phyloP scores from a whole-genome alignment of 2,329 filamentous ascomycete species.

The Metarhizium rileyi region DNA sequence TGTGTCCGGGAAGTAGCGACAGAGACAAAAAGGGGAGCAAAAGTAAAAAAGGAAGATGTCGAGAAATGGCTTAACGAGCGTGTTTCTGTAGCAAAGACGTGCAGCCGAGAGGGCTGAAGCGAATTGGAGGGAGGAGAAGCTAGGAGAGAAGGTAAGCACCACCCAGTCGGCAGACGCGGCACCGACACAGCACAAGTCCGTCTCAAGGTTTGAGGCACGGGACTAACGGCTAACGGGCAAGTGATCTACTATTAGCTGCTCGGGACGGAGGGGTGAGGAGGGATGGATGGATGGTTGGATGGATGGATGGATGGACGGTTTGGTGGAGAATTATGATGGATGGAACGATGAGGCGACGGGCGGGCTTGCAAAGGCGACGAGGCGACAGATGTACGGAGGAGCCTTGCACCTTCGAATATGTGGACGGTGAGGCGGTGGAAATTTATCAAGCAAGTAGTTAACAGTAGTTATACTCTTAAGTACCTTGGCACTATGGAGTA shows the following conservation, averaged over 20 bases:
- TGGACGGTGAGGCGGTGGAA: too few relatives aligned
- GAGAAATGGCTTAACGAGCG: too few relatives aligned
- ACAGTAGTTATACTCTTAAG: too few relatives aligned
- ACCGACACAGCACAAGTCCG: not conserved
- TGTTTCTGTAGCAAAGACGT: not conserved
- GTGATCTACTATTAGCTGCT: too few relatives aligned
- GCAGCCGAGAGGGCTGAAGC: not conserved
- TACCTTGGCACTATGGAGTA: too few relatives aligned
- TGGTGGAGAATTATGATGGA: constrained; percentile 3
- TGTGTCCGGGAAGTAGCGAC: not conserved
- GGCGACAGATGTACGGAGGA: too few relatives aligned
- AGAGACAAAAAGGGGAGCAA: not conserved
- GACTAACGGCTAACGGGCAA: not conserved
- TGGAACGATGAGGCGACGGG: not conserved
- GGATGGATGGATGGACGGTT: constrained; percentile 1
- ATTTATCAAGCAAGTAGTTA: too few relatives aligned
- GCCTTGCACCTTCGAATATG: too few relatives aligned
- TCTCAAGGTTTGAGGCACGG: not conserved
- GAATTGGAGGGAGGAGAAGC: not conserved
- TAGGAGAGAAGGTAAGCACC: not conserved
- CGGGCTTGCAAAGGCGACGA: not conserved
- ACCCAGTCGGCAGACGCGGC: constrained; percentile 1
- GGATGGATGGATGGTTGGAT: constrained; percentile 4
- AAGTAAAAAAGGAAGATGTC: too few relatives aligned
- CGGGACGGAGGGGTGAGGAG: not conserved